Percentiles rank a stretch among this genome's conserved stretches.
phyloP scores from a whole-genome alignment of 345 rosid species.

The Pugionium cornutum region DNA sequence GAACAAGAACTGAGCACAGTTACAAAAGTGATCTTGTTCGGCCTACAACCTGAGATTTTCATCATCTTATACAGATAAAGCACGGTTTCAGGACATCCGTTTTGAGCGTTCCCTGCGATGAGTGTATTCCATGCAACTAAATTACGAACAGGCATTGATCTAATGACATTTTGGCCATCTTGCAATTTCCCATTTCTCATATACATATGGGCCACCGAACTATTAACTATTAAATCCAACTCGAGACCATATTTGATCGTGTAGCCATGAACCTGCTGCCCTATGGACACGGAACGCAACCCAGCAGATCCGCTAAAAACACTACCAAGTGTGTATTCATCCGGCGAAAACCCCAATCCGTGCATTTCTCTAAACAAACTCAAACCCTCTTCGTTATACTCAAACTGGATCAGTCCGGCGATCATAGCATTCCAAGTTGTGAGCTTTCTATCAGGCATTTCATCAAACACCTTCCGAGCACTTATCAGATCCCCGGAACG shows the following conservation, averaged over 20 bases:
- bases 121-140: conserved; percentile 76
- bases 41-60: conserved; percentile 60
- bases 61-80: conserved; percentile 52
- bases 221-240: conserved; percentile 54
- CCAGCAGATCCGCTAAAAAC: conserved; percentile 72
- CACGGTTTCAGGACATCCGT: conserved; percentile 55
- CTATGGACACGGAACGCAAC: conserved; percentile 44
- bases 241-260: conserved; percentile 54
- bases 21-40: conserved; percentile 64
- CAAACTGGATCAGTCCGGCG: conserved; percentile 53
- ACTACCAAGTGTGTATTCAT: conserved; percentile 64
- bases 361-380: conserved; percentile 57
- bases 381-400: conserved; percentile 61
- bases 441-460: conserved; percentile 62
- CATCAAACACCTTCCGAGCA: conserved; percentile 65
- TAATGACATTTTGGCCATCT: conserved; percentile 64
- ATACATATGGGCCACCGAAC: conserved; percentile 76
- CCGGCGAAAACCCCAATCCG: conserved; percentile 50
- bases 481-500: conserved; percentile 47
- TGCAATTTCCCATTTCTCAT: conserved; percentile 60
- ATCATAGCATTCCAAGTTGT: conserved; percentile 76
- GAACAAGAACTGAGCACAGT: conserved; percentile 74
- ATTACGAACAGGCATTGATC: conserved; percentile 49
- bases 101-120: conserved; percentile 65
- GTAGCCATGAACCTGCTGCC: conserved; percentile 62